Evolutionary conservation across 192 early-diverging fungal species (phyloP), one percentile per base, ranked within the genome.

Genomic region (Gamsiella multidivaricata): DNA sequence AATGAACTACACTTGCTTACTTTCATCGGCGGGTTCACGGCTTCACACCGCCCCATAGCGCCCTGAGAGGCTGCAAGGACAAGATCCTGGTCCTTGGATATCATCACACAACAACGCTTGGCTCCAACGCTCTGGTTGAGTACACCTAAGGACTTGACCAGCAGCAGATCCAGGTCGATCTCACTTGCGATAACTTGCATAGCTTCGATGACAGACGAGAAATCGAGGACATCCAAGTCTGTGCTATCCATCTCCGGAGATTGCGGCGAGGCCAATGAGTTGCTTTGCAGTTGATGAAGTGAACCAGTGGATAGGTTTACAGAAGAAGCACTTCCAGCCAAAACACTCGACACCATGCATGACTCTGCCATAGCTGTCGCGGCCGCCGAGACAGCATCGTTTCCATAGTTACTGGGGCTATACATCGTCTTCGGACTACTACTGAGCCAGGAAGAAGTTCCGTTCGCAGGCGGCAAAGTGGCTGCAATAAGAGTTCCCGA

Each of bases 151-250:
- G 74, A 78, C 54, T 78, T 78, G 54, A 78, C 65, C 18, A 78
- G 49, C 31, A 78, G 37, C 28, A 58, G 49, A 20, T 78, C 61
- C 7, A 78, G 54, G 25, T 78, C 74, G 11, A 78, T 78, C 28
- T 78, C 74, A 53, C 74, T 78, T 5, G 74, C 74, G 53, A 78
- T 78, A 4, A 69, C 74, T 25, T 78, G 74, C 74, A 78, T 78
- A 5, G 74, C 65, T 0, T 78, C 74, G 45, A 78, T 78, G 12
- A 78, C 74, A 3, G 74, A 78, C 12, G 74, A 69, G 20, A 78
- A 78, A 18, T 78, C 74, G 0, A 78, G 61, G 5, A 78, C 61
- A 22, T 78, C 74, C 26, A 78, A 41, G 31, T 78, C 74, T 0
- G 61, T 37, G 58, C 64, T 68, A 25, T 78, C 74, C 36, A 69